A percentile compares a stretch with the other conserved stretches of the same genome.
Conservation (phyloP, 192 early-diverging fungal genomes). For the Coemansia sp. region DNA sequence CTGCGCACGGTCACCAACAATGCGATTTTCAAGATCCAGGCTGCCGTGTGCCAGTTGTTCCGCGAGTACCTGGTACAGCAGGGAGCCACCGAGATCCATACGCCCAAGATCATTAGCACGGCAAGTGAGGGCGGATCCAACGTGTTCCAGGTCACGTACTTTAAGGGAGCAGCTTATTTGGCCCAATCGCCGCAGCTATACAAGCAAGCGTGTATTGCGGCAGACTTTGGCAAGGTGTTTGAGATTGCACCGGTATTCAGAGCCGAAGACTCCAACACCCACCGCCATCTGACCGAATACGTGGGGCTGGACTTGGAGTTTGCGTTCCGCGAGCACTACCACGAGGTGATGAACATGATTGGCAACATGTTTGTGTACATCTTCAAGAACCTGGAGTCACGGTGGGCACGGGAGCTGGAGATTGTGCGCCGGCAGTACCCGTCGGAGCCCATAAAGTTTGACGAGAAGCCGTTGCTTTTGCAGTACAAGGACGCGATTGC, state of each 20-base stretch:
- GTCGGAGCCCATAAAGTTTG: constrained; percentile 85
- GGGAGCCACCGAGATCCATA: constrained; percentile 93
- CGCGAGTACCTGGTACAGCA: constrained; percentile 83
- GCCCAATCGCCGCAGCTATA: constrained; percentile 99
- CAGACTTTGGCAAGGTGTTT: constrained; percentile 97
- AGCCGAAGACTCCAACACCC: constrained; percentile 96
- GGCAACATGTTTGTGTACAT: constrained; percentile 91
- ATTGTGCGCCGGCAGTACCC: constrained; percentile 87
- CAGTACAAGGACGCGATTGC: constrained; percentile 87
- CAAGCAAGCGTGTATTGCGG: constrained; percentile 98
- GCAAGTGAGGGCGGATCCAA: constrained; percentile 96
- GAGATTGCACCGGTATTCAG: constrained; percentile 98
- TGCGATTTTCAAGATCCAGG: constrained; percentile 96
- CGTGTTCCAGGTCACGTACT: constrained; percentile 97
- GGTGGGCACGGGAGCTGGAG: constrained; percentile 81
- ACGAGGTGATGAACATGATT: constrained; percentile 93
- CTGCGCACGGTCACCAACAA: constrained; percentile 94
- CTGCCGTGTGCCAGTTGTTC: constrained; percentile 90
- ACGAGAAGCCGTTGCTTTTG: constrained; percentile 77
- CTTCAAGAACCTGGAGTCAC: constrained; percentile 81
- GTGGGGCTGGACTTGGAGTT: constrained; percentile 98
- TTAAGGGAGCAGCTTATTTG: constrained; percentile 89
- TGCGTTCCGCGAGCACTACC: constrained; percentile 98
- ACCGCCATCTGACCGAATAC: constrained; percentile 99
- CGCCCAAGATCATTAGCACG: constrained; percentile 93